Conservation (phyloP, 139 green algal species). For the Chlamydomonas incerta region DNA sequence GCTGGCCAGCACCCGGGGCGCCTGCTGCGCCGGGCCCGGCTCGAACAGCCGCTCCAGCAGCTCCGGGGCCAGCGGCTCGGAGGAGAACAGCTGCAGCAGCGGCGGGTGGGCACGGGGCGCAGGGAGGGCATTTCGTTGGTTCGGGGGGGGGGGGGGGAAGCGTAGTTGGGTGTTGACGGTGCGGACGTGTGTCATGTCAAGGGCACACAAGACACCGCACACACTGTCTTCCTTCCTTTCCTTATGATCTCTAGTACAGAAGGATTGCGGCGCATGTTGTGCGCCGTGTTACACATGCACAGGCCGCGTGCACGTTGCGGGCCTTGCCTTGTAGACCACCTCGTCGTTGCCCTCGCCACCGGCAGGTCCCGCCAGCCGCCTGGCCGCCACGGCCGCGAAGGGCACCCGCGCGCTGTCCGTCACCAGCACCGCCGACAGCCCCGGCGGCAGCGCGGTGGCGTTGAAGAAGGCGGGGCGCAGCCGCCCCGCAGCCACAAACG, state of each 20-base stretch:
- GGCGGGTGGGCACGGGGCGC: background rate
- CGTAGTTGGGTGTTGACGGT: too few relatives aligned
- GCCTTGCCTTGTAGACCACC: too few relatives aligned
- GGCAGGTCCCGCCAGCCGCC: background rate
- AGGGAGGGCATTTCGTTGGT: too few relatives aligned
- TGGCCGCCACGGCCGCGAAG: slow-evolving; percentile 54
- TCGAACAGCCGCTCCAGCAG: slow-evolving; percentile 65
- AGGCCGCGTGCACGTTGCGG: too few relatives aligned
- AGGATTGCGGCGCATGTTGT: too few relatives aligned
- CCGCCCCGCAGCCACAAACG: slow-evolving; percentile 51
- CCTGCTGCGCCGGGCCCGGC: background rate
- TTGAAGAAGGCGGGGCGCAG: slow-evolving; percentile 66
- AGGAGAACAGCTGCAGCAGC: slow-evolving; percentile 68
- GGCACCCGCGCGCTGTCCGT: slow-evolving; percentile 48
- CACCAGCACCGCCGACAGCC: slow-evolving; percentile 55
- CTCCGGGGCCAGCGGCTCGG: slow-evolving; percentile 25
- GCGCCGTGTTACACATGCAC: too few relatives aligned
- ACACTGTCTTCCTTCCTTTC: too few relatives aligned
- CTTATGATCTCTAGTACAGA: too few relatives aligned
- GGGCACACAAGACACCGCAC: too few relatives aligned
- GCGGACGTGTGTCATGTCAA: too few relatives aligned
- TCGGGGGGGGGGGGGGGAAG: too few relatives aligned
- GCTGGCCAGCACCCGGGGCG: slow-evolving; percentile 33
- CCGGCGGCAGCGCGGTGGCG: background rate
- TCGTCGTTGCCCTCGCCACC: too few relatives aligned